Base-by-base conservation (phyloP, 768 basidiomycete genomes). In the Auriculariales sp. region DNA sequence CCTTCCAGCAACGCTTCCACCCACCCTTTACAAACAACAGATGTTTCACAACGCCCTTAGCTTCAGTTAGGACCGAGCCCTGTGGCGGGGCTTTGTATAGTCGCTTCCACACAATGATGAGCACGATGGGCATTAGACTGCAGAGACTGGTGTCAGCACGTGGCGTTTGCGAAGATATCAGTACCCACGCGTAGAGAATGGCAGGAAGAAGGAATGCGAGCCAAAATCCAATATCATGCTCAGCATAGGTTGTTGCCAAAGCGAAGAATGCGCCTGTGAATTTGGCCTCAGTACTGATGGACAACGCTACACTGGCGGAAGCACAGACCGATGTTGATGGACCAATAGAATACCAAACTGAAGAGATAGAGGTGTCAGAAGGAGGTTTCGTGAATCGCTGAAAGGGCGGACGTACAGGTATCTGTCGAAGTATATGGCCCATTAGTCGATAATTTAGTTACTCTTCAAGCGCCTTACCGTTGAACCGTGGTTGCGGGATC, bases 321-420 rank as follows among this genome's bases (percentile, higher is more conserved):
- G n/a, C n/a, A n/a, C n/a, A n/a, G n/a, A n/a, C n/a, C 61, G 44
- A 65, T 52, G 53, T 62, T 63, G 59, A 63, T 62, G 25, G 56
- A 57, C 52, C 55, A 60, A 52, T 62, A 64, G 52, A 64, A 64
- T 25, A 24, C 22, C 31, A 9, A 15, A 7, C 31, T 32, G 31
- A 32, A 9, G 1, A 12, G 39, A 15, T 12, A 12, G 5, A 15
- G 22, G 22, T 44, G 27, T 25, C 39, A 60, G 54, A 28, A 58
- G 34, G 22, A 62, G 49, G 50, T n/a, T n/a, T n/a, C n/a, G n/a
- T n/a, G n/a, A n/a, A n/a, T n/a, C n/a, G n/a, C n/a, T n/a, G n/a
- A n/a, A n/a, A n/a, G n/a, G n/a, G n/a, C n/a, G n/a, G n/a, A n/a
- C n/a, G n/a, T n/a, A n/a, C n/a, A n/a, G n/a, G n/a, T n/a, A n/a